Percentiles rank a stretch among this genome's conserved stretches.
Evolutionary conservation across 768 basidiomycete species (phyloP).

Genomic region (Boletus tylopilopsis): DNA sequence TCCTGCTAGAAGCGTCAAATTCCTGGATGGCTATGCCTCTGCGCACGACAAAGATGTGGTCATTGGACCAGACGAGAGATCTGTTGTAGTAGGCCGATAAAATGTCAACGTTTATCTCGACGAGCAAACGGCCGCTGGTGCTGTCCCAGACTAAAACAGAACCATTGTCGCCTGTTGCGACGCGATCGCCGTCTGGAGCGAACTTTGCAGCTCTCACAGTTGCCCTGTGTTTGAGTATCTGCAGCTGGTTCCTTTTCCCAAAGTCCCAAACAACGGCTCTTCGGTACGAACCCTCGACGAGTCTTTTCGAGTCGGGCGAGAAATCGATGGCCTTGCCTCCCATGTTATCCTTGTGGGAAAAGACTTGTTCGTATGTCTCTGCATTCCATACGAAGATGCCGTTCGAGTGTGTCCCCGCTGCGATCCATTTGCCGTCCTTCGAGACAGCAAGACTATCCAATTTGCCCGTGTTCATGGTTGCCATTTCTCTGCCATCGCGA

Average conservation of each 20-base stretch:
- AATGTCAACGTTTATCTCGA: too few species aligned
- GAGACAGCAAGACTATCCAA: not conserved
- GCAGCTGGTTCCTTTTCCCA: not conserved
- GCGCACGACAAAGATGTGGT: too few species aligned
- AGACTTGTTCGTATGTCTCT: not conserved
- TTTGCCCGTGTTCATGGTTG: not conserved
- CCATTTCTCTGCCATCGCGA: too few species aligned
- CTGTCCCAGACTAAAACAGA: too few species aligned
- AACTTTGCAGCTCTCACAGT: too few species aligned
- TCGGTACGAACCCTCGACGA: not conserved
- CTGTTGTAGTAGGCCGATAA: not conserved
- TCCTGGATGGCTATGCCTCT: too few species aligned
- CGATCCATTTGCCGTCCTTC: not conserved
- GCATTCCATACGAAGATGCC: not conserved
- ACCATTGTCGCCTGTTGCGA: too few species aligned
- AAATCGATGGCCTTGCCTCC: not conserved
- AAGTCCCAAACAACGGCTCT: not conserved
- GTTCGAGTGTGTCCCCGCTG: not conserved
- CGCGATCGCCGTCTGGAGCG: too few species aligned
- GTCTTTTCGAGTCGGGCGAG: not conserved
- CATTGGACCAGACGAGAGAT: too few species aligned
- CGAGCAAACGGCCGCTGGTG: too few species aligned
- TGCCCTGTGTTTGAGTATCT: not conserved
- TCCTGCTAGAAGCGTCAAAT: not conserved
- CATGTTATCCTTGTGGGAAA: not conserved